These are phyloP conservation scores for Trichosporon asahii DNA, from an alignment of 1,284 basidiomycete genomes.

Conservation along the genomic window DNA sequence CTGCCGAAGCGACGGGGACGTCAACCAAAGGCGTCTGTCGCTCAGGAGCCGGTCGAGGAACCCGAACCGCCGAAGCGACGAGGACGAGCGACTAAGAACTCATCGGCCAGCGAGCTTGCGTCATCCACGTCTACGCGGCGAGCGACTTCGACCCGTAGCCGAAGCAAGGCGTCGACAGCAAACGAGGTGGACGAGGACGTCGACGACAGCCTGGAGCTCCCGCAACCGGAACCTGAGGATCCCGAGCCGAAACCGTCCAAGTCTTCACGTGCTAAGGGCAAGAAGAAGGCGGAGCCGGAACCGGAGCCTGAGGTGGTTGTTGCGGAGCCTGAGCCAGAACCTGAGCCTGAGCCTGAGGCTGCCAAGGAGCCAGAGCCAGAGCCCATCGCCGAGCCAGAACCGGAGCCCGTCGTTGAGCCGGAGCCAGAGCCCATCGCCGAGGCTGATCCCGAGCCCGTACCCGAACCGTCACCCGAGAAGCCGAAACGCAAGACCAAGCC, in stretches of 20 bases:
- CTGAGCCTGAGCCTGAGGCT: constrained; percentile 10
- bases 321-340: not conserved
- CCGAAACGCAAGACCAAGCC: constrained; percentile 22
- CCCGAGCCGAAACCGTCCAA: constrained; percentile 7
- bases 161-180: constrained; percentile 13
- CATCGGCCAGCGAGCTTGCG: not conserved
- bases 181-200: constrained; percentile 3
- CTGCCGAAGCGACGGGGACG: constrained; percentile 8
- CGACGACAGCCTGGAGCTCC: not conserved
- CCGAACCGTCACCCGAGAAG: not conserved
- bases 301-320: not conserved
- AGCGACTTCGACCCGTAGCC: not conserved
- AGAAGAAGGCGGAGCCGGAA: constrained; percentile 9
- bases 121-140: not conserved
- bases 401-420: constrained; percentile 8
- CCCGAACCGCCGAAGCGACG: constrained; percentile 4
- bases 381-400: not conserved
- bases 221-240: not conserved
- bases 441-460: not conserved
- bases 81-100: not conserved
- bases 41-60: not conserved
- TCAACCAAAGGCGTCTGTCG: constrained; percentile 15
- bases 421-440: constrained; percentile 5
- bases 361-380: constrained; percentile 12
- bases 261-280: constrained; percentile 2